Evolutionary conservation across 768 basidiomycete species (phyloP).

Genomic region (Paxillus rubicundulus): DNA sequence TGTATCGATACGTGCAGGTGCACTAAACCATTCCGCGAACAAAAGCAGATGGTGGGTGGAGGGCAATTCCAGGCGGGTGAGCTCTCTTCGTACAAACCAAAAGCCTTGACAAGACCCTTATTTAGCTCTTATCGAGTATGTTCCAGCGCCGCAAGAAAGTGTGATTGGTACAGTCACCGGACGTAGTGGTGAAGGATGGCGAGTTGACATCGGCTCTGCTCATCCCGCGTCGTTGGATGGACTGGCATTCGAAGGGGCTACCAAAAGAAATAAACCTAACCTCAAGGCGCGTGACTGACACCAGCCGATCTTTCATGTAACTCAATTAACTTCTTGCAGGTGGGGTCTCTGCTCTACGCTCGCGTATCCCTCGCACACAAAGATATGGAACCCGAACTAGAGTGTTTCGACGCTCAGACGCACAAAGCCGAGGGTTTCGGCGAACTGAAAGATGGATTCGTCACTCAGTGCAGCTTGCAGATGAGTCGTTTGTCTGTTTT

Average conservation of each 20-base stretch:
- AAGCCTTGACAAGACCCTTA: not conserved
- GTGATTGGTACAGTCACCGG: constrained; percentile 83
- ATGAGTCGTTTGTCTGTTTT: constrained; percentile 77
- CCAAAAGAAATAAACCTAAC: constrained; percentile 91
- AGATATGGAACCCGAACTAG: constrained; percentile 97
- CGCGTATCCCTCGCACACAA: constrained; percentile 91
- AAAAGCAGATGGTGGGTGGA: constrained; percentile 88
- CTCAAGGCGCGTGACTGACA: constrained; percentile 60
- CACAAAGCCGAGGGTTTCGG: constrained; percentile 92
- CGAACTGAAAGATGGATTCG: constrained; percentile 85
- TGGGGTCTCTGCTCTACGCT: constrained; percentile 88
- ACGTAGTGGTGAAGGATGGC: constrained; percentile 83
- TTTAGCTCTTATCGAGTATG: constrained; percentile 56
- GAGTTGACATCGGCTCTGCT: constrained; percentile 91
- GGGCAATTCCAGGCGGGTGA: constrained; percentile 76
- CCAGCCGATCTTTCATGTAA: not conserved
- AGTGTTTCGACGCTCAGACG: constrained; percentile 93
- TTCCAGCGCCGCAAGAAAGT: constrained; percentile 85
- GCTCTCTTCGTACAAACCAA: constrained; percentile 25
- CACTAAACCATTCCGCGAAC: constrained; percentile 66
- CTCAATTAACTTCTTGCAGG: constrained; percentile 43
- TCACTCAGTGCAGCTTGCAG: constrained; percentile 77
- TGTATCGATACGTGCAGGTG: constrained; percentile 67
- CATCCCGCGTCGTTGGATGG: constrained; percentile 84
- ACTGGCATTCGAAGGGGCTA: constrained; percentile 93